Conservation (phyloP, 169 alveolate genomes). For the Plasmodium vivax region DNA sequence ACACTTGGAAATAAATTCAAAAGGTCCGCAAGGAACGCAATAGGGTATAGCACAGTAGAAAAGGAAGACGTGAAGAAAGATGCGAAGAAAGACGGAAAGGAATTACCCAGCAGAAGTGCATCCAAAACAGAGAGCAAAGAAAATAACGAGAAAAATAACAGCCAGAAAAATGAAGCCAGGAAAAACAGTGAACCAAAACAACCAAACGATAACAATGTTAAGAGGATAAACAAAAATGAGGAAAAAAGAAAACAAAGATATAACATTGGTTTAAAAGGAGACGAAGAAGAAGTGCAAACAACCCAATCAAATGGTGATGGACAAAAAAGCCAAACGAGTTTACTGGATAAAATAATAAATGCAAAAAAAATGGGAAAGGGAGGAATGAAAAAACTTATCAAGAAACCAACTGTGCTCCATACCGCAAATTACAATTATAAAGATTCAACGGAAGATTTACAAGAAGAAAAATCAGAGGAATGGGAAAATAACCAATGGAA, state of each 20-base stretch:
- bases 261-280: neutral
- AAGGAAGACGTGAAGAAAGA: no score
- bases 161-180: neutral
- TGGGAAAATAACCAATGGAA: conserved; percentile 26
- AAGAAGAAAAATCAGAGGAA: conserved; percentile 3
- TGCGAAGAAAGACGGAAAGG: neutral
- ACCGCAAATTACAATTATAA: neutral
- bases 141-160: neutral
- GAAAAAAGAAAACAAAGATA: neutral
- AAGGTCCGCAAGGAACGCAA: neutral
- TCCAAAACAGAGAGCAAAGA: neutral
- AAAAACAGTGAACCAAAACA: neutral
- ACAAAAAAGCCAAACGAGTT: neutral
- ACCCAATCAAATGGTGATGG: neutral
- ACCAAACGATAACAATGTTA: neutral
- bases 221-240: neutral
- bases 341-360: neutral
- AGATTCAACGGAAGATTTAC: neutral
- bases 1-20: neutral
- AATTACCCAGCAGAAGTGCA: neutral
- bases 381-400: neutral
- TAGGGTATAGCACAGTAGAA: neutral
- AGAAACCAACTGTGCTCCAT: neutral
- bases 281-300: neutral
- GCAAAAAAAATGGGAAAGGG: neutral